Percentiles rank a stretch among this genome's conserved stretches.
These are phyloP conservation scores for Penicillium corylophilum DNA, from an alignment of 2,329 filamentous ascomycete species.

Conservation along the genomic window DNA sequence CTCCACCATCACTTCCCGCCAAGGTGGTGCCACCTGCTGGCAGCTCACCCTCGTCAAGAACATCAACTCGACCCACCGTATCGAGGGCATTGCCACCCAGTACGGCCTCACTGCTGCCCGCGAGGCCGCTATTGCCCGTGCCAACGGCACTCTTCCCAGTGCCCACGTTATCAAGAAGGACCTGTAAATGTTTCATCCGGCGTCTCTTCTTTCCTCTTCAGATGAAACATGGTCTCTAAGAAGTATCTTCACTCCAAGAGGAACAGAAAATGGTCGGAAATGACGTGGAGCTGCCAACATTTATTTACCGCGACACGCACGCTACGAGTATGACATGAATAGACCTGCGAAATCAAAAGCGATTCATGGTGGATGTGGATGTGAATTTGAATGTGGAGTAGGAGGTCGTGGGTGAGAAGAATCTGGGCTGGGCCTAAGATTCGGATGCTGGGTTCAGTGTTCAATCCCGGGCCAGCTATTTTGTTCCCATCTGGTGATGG, in stretches of 20 bases:
- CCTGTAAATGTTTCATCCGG: conserved; percentile 14
- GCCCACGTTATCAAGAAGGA: conserved; percentile 36
- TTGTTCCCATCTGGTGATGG: not conserved
- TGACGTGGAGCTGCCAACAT: conserved; percentile 1
- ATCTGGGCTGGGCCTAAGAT: not conserved
- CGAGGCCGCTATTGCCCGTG: conserved; percentile 41
- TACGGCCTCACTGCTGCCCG: conserved; percentile 68
- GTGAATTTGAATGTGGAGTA: no score
- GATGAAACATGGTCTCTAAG: not conserved
- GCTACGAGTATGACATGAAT: conserved; percentile 14
- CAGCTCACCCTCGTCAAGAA: conserved; percentile 88
- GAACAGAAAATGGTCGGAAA: not conserved
- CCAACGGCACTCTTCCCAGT: conserved; percentile 36
- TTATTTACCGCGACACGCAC: conserved; percentile 1
- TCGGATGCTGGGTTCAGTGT: not conserved
- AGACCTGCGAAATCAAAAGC: conserved; percentile 5
- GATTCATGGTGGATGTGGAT: not conserved
- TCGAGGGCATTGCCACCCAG: conserved; percentile 70
- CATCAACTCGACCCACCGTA: conserved; percentile 79
- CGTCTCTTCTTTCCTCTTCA: not conserved
- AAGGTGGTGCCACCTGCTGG: conserved; percentile 81
- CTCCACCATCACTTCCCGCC: conserved; percentile 78
- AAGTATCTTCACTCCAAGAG: not conserved
- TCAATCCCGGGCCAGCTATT: not conserved
- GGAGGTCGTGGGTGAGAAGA: not conserved